Evolutionary conservation across 2,329 filamentous ascomycete genomes (phyloP), one percentile per base, ranked within the genome.

Genomic region (Cercospora sp.): DNA sequence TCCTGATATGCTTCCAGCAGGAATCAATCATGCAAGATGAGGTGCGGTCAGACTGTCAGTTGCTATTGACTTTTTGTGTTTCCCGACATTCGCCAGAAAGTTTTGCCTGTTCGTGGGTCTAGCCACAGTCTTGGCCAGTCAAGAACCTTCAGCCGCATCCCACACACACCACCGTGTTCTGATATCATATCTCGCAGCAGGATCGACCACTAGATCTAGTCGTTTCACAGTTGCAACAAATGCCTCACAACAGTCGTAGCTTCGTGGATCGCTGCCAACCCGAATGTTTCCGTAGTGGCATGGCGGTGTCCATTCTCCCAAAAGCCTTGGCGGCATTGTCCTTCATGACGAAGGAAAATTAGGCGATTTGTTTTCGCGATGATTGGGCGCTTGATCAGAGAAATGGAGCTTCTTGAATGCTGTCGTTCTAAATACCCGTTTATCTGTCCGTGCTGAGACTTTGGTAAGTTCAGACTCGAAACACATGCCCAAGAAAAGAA

Each of bases 81-180:
- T 26, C 16, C 55, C 55, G 55, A 16, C 55, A 18, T 20, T 18
- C 55, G 55, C 55, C 30, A 58, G 30, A 58, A 58, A 30, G 30
- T 58, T 58, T 58, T 58, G 55, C 55, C 55, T 31, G 55, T 58
- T 58, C 13, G 30, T 58, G 55, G 28, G n/a, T n/a, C n/a, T n/a
- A n/a, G n/a, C n/a, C n/a, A n/a, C n/a, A n/a, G n/a, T n/a, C n/a
- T n/a, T n/a, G n/a, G n/a, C n/a, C n/a, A n/a, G n/a, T n/a, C n/a
- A n/a, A n/a, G n/a, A n/a, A 57, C 13, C 20, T 58, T 58, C 5
- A 18, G 55, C 26, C 55, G 26, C 55, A 58, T 26, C 55, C 16
- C 13, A 31, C 18, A n/a, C 55, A n/a, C 18, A 18, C 30, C 18
- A 18, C 30, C 55, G 18, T 31, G 28, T 9, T 3, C 28, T 58